Base-by-base conservation (phyloP, 202 grass and related monocot species). In the Zoysia matrella region DNA sequence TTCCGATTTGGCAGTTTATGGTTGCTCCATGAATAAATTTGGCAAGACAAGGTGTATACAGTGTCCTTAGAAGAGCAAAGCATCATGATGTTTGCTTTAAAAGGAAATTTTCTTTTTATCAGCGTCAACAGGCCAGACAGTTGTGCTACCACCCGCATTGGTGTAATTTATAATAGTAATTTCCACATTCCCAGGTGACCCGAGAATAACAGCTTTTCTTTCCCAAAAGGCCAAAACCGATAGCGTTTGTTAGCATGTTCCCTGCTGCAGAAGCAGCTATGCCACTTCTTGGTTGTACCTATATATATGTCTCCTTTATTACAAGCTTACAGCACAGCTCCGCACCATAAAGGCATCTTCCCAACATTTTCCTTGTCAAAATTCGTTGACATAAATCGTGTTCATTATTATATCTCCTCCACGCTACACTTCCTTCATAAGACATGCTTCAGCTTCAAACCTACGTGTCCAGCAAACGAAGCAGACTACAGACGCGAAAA, bases 171-270 rank as follows among this genome's bases (percentile, higher is more conserved):
- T 61, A 72, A 77, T 73, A 67, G 80, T 67, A 52, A 57, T 46
- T 48, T 52, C 52, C 66, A 77, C 41, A 85, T 48, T 63, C 65
- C 74, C 18, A 50, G 18, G 65, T 61, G 60, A 62, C 43, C 52
- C 6, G 60, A 75, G 66, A 82, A 40, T 49, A 56, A 68, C 42
- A 73, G 67, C 52, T 48, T 70, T 82, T 36, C 3, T 89, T 72
- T 48, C 78, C 67, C 1, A 36, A 36, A 36, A 36, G 30, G 30
- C 30, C 42, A 77, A 85, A 73, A 18, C 47, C 30, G 61, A 42
- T 52, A 36, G 18, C 57, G 30, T 1, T 36, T 36, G 30, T 36
- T 36, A 36, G 30, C 30, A 36, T 36, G 30, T 36, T 40, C 68
- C 73, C 45, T 8, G 45, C 49, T 22, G 71, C 53, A 50, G 15